Percentiles rank a stretch among this genome's conserved stretches.
phyloP scores from a whole-genome alignment of 148 eudicot genomes.

The Rhododendron molle region DNA sequence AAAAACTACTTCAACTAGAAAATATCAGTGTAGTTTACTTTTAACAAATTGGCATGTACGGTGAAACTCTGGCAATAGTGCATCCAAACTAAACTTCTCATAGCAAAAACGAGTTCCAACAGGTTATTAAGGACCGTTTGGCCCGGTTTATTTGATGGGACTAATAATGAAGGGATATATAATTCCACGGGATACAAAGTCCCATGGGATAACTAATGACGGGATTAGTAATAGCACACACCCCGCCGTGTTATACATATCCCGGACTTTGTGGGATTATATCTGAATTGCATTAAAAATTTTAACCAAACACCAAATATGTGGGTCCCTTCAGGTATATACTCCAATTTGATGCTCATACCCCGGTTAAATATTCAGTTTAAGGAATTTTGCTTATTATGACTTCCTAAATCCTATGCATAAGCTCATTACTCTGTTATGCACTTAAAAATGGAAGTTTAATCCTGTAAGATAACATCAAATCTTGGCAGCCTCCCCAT shows the following conservation, averaged over 20 bases:
- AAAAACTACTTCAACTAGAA: neutral
- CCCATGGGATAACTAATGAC: neutral
- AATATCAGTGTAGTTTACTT: neutral
- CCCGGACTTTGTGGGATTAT: neutral
- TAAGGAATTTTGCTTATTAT: neutral
- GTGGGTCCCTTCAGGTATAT: neutral
- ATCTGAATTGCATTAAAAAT: neutral
- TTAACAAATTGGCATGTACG: neutral
- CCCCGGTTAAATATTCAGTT: neutral
- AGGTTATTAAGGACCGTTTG: neutral
- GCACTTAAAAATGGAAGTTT: neutral
- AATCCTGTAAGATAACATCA: too few relatives aligned
- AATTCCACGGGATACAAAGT: neutral
- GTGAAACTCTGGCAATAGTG: neutral
- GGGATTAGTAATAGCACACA: neutral
- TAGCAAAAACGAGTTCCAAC: neutral
- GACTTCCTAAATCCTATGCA: neutral
- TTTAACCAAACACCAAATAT: neutral
- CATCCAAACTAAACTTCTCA: neutral
- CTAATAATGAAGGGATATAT: neutral
- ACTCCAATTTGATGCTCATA: neutral
- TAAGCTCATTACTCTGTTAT: neutral
- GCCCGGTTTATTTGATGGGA: neutral
- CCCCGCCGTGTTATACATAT: neutral
- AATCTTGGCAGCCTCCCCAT: neutral